A percentile compares a stretch with the other conserved stretches of the same genome.
phyloP scores from a whole-genome alignment of 169 alveolate species.

The Toxoplasma gondii region DNA sequence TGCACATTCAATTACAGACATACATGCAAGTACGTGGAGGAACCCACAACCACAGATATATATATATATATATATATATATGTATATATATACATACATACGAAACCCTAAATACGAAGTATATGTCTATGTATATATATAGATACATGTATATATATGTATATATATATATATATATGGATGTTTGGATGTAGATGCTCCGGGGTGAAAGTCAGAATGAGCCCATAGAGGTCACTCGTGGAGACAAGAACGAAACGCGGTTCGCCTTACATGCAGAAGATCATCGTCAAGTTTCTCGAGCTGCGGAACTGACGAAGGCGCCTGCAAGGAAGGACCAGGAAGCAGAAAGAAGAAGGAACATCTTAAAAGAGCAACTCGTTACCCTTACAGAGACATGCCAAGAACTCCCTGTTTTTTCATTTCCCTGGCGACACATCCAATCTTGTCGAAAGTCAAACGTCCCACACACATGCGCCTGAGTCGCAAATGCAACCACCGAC shows the following conservation, averaged over 20 bases:
- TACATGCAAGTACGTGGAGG: neutral
- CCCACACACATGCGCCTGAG: neutral
- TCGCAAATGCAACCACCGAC: neutral
- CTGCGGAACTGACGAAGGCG: neutral
- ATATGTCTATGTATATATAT: neutral
- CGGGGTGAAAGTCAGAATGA: neutral
- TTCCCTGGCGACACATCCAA: neutral
- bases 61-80: neutral
- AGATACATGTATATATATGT: neutral
- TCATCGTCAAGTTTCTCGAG: conserved; percentile 6
- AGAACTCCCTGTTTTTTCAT: neutral
- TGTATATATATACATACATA: neutral
- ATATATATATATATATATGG: too few relatives aligned
- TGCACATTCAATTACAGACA: neutral
- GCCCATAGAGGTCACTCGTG: neutral
- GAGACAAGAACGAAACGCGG: neutral
- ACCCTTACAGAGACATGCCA: neutral
- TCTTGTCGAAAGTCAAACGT: neutral
- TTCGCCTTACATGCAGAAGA: neutral
- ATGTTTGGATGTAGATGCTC: neutral
- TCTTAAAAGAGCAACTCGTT: too few relatives aligned
- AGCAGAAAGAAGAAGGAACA: neutral
- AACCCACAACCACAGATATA: neutral
- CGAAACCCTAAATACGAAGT: neutral
- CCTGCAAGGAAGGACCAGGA: neutral